Conservation (phyloP, 2,329 filamentous ascomycete species). For the Diaporthe sp. region DNA sequence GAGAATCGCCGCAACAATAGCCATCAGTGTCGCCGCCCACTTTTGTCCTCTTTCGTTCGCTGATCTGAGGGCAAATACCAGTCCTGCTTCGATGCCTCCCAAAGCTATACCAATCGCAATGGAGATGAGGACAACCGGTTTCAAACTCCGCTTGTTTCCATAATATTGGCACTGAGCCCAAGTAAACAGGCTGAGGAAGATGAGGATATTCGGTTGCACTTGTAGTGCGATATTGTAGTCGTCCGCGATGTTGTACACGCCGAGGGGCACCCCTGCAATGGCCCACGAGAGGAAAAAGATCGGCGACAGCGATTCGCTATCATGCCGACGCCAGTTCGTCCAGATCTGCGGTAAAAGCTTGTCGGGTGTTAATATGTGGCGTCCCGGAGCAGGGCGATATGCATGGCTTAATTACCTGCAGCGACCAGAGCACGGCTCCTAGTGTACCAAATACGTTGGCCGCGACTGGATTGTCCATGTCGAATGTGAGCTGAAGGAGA, state of each 20-base stretch:
- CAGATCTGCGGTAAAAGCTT: slow-evolving; percentile 4
- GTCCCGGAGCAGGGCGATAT: no score
- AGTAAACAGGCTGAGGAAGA: not conserved
- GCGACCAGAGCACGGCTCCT: not conserved
- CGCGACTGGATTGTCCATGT: not conserved
- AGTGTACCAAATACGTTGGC: not conserved
- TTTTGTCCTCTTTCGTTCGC: not conserved
- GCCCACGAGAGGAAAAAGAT: slow-evolving; percentile 3
- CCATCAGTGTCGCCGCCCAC: not conserved
- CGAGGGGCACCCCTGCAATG: not conserved
- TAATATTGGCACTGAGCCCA: not conserved
- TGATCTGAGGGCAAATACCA: not conserved
- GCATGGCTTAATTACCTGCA: not conserved
- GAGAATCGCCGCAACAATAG: not conserved
- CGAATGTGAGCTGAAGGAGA: not conserved
- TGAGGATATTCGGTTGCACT: not conserved
- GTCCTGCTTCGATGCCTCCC: not conserved
- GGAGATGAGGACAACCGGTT: not conserved
- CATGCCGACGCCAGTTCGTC: slow-evolving; percentile 1
- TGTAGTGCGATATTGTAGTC: not conserved
- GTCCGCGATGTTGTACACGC: not conserved
- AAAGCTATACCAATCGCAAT: not conserved
- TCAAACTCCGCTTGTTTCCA: not conserved
- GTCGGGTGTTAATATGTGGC: not conserved
- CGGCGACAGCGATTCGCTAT: not conserved